Percentiles rank a stretch among this genome's conserved stretches.
Evolutionary conservation across 129 eudicot species (phyloP).

Genomic region (Escallonia rubra): DNA sequence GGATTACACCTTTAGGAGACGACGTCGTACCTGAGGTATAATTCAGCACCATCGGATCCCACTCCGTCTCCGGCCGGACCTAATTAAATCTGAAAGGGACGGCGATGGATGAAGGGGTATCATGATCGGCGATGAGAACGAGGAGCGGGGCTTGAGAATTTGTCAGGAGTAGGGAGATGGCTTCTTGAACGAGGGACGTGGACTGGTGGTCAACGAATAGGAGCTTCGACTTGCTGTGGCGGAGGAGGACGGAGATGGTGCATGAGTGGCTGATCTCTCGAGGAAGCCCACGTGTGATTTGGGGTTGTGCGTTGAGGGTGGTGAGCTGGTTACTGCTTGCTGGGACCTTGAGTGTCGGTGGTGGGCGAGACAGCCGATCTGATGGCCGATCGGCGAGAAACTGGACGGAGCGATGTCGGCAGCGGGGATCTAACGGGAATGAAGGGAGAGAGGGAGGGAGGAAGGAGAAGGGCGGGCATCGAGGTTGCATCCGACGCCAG

Average conservation of each 20-base stretch:
- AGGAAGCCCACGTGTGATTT: too few species aligned
- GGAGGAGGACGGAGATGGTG: slow-evolving; percentile 20
- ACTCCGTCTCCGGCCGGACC: slow-evolving; percentile 32
- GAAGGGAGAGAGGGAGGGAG: too few species aligned
- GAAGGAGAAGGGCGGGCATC: too few species aligned
- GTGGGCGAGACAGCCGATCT: too few species aligned
- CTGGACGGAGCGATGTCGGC: too few species aligned
- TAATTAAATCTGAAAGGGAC: slow-evolving; percentile 15
- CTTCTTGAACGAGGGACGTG: slow-evolving; percentile 3
- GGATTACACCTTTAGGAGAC: slow-evolving; percentile 37
- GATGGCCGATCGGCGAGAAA: too few species aligned
- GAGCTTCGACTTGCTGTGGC: slow-evolving; percentile 28
- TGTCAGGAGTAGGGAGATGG: slow-evolving; percentile 17
- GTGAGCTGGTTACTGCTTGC: too few species aligned
- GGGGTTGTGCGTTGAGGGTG: too few species aligned
- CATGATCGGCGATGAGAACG: slow-evolving; percentile 15
- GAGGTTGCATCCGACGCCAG: too few species aligned
- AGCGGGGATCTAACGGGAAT: too few species aligned
- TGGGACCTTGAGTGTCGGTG: too few species aligned
- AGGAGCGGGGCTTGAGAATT: slow-evolving; percentile 7
- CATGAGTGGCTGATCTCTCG: too few species aligned
- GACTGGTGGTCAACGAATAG: slow-evolving; percentile 31
- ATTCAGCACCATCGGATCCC: slow-evolving; percentile 35
- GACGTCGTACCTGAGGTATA: slow-evolving; percentile 50
- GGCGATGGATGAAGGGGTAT: not conserved